phyloP scores from a whole-genome alignment of 2,329 filamentous ascomycete genomes.

The Zymoseptoria ardabiliae region DNA sequence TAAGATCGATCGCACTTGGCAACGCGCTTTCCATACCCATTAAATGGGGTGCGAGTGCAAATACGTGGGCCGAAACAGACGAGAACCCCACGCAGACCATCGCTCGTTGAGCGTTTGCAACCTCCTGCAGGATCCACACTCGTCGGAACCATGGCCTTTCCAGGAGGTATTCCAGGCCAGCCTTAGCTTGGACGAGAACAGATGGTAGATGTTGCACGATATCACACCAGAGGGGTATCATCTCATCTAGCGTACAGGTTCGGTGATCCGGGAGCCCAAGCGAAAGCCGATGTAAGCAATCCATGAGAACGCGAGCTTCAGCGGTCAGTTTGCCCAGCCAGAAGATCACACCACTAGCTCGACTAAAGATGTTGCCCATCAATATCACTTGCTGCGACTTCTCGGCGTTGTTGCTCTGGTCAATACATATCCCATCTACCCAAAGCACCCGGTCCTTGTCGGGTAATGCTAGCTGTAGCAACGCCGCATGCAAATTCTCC shows the following conservation, averaged over 20 bases:
- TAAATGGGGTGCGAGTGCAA: background rate
- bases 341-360: background rate
- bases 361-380: conserved; percentile 1
- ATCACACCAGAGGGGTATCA: too few relatives aligned
- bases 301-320: background rate
- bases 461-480: background rate
- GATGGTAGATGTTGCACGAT: too few relatives aligned
- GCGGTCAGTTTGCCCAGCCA: conserved; percentile 2
- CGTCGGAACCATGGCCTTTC: background rate
- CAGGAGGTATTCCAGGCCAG: background rate
- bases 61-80: background rate
- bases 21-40: background rate
- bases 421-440: conserved; percentile 7
- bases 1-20: background rate
- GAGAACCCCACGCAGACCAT: background rate
- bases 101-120: background rate
- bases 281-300: background rate
- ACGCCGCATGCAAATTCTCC: background rate
- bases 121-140: conserved; percentile 7
- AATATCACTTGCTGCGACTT: conserved; percentile 1
- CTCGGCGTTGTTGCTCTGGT: conserved; percentile 1
- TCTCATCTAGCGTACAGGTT: too few relatives aligned
- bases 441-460: background rate
- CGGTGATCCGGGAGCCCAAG: too few relatives aligned
- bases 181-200: background rate